Base-by-base conservation (phyloP, 768 basidiomycete species). In the Tulasnella sp. region DNA sequence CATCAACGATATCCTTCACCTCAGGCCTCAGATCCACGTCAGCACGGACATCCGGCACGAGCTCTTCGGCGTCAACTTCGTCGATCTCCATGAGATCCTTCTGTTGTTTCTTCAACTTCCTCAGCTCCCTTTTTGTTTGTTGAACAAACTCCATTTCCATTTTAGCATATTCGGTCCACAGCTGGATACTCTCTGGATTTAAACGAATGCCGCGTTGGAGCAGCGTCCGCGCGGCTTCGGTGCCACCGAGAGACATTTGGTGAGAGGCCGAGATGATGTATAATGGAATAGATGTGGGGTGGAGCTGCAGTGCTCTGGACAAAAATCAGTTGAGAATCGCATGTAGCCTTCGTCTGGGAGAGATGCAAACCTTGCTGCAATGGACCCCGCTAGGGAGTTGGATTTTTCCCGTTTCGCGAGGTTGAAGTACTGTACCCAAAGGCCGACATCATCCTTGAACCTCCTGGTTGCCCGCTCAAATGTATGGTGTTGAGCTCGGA, bases 91-190 rank as follows among this genome's bases (percentile, higher is more conserved):
- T 66, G 17, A 65, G 69, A 46, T 72, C 72, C 15, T 53, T 53
- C 8, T 41, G 25, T 3, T 34, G 51, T 22, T 53, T 41, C 19
- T 41, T 53, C 2, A 41, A 24, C 9, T 41, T 30, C 89, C 92
- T 53, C 92, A 76, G 63, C 87, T 73, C 41, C 87, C 41, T 9
- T 19, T 43, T 74, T 49, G 93, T 72, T 12, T 79, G 80, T 72
- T 94, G 91, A 7, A 90, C 74, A 69, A 89, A 94, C 2, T 83
- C 82, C 3, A 93, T 72, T 69, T 97, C 92, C 80, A 96, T 89
- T 68, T 83, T 83, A 63, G 91, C 81, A 68, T 92, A 94, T 70
- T 93, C 92, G 21, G 76, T 75, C 92, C 92, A 97, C 70, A 97
- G 74, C 59, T 84, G 82, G 30, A 78, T 69, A 63, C 81, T 87